Conservation (phyloP, 768 basidiomycete genomes). For the Galerina sulciceps region DNA sequence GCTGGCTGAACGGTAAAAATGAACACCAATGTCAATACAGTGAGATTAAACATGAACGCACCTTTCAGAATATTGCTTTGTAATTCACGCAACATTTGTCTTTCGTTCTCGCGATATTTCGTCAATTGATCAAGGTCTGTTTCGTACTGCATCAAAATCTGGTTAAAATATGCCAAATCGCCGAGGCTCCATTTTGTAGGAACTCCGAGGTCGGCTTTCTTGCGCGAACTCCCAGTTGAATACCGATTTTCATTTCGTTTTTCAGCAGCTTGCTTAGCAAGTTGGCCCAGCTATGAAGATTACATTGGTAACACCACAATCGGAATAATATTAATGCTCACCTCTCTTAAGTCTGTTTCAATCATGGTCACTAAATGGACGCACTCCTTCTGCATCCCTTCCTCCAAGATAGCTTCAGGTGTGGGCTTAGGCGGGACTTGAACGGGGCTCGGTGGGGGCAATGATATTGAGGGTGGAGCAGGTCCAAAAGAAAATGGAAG, state of each 20-base stretch:
- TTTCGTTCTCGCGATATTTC: slow-evolving; percentile 41
- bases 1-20: slow-evolving; percentile 53
- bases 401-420: slow-evolving; percentile 42
- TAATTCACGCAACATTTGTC: slow-evolving; percentile 53
- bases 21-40: not conserved
- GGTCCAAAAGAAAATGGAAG: not conserved
- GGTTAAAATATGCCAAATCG: slow-evolving; percentile 57
- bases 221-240: slow-evolving; percentile 39
- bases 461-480: not conserved
- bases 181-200: slow-evolving; percentile 55
- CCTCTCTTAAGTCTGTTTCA: slow-evolving; percentile 58
- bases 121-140: slow-evolving; percentile 57
- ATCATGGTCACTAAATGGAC: slow-evolving; percentile 49
- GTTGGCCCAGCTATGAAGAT: slow-evolving; percentile 43
- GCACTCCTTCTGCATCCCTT: slow-evolving; percentile 75
- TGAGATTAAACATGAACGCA: slow-evolving; percentile 26
- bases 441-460: slow-evolving; percentile 2
- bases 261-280: slow-evolving; percentile 35
- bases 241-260: not conserved
- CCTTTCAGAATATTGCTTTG: slow-evolving; percentile 74
- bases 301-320: not conserved
- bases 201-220: slow-evolving; percentile 50
- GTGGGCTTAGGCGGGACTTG: slow-evolving; percentile 3
- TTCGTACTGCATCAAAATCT: slow-evolving; percentile 49
- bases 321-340: slow-evolving; percentile 37